Base-by-base conservation (phyloP, 2,329 filamentous ascomycete species). In the Lachnum nothofagi region DNA sequence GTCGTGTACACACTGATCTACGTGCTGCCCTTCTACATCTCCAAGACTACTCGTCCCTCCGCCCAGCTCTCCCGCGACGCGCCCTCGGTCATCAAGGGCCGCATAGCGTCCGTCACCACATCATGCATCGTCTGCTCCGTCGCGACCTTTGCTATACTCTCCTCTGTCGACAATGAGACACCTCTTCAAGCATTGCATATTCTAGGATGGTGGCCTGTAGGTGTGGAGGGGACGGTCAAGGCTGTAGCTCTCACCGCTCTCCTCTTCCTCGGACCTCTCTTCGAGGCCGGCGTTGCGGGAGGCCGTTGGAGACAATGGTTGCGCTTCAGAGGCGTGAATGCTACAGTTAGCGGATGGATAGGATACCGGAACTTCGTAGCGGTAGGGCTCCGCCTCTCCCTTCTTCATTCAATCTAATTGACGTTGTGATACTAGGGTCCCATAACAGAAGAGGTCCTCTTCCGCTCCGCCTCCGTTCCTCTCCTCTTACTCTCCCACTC, bases 391-490 rank as follows among this genome's bases (percentile, higher is more conserved):
- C 29, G 20, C 33, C 24, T n/a, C 37, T 40, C 27, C 17, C 14
- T 22, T 31, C 24, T 31, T 22, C 17, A 34, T 22, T 20, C 17
- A 5, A 47, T 29, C n/a, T n/a, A n/a, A 42, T 45, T 51, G 34
- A 51, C 20, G 33, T 42, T 23, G 12, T 14, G 29, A 17, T 22
- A 17, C 4, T n/a, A 62, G 85, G 90, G 89, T 29, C 91, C 93
- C 0, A 72, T 93, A 46, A 95, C 90, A 9, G 93, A 98, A 71
- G 93, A 98, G 69, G 73, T 95, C 52, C 85, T 96, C 61, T 98
- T 96, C 75, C 87, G 93, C 63, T 89, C 88, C 3, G 82, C 90
- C 57, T 83, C 91, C 44, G 78, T 96, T 33, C 87, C 91, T 2
- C 76, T 96, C 9, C 84, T 96, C 63, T 72, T 96, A 24, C 73